phyloP scores from a whole-genome alignment of 805 yeast genomes.

The Jamesozyma piceae region DNA sequence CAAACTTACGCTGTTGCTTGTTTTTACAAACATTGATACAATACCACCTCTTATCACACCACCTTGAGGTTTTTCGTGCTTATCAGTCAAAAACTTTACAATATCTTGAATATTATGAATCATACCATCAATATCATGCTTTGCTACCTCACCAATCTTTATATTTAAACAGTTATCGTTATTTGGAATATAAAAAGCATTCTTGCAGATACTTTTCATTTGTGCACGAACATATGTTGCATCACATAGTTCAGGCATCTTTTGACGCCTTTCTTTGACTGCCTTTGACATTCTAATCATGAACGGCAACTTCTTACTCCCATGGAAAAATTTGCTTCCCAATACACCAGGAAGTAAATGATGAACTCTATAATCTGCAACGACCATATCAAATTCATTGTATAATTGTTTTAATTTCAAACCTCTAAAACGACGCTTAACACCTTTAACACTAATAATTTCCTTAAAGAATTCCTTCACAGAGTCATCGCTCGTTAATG shows the following conservation, averaged over 20 bases:
- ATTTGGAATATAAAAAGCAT: constrained; percentile 54
- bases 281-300: constrained; percentile 48
- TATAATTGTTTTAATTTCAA: constrained; percentile 40
- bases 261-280: constrained; percentile 29
- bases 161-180: constrained; percentile 53
- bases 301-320: constrained; percentile 57
- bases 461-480: constrained; percentile 57
- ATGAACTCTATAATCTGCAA: constrained; percentile 63
- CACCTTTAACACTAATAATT: constrained; percentile 49
- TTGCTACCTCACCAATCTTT: constrained; percentile 41
- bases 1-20: constrained; percentile 56
- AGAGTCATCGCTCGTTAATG: constrained; percentile 40
- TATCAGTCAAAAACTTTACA: constrained; percentile 39
- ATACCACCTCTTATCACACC: constrained; percentile 42
- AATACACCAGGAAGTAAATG: constrained; percentile 49
- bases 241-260: constrained; percentile 55
- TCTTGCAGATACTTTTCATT: constrained; percentile 51
- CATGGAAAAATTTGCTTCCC: constrained; percentile 52
- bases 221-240: constrained; percentile 56
- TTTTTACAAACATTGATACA: constrained; percentile 51
- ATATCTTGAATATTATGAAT: constrained; percentile 23
- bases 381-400: constrained; percentile 55
- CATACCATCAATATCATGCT: constrained; percentile 21
- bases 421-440: constrained; percentile 39
- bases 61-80: constrained; percentile 44